Evolutionary conservation across 2,329 filamentous ascomycete species (phyloP).

Genomic region (Phaeoacremonium minimum): DNA sequence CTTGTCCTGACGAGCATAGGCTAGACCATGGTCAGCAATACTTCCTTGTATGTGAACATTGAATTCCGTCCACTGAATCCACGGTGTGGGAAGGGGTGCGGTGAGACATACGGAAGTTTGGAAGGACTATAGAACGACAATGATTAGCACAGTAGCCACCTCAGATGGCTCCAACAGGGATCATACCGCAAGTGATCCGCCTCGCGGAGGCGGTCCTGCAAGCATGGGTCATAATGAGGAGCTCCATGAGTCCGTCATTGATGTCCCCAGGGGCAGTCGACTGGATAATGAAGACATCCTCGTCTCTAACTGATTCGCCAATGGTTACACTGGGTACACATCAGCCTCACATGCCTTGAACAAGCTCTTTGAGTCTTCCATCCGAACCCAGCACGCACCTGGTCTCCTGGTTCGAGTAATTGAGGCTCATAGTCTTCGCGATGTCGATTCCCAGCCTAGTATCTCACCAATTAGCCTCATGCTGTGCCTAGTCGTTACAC

Average conservation of each 20-base stretch:
- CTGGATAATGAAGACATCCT: slow-evolving; percentile 97
- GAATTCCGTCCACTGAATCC: too few relatives aligned
- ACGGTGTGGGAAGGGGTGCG: too few relatives aligned
- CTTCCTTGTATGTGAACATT: too few relatives aligned
- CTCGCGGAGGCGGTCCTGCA: slow-evolving; percentile 77
- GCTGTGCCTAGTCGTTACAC: not conserved
- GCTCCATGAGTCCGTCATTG: slow-evolving; percentile 97
- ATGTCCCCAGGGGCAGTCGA: slow-evolving; percentile 93
- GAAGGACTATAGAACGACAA: slow-evolving; percentile 87
- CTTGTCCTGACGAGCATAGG: slow-evolving; percentile 83
- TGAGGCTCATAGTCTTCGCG: slow-evolving; percentile 74
- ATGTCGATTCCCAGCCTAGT: slow-evolving; percentile 70
- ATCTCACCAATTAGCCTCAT: slow-evolving; percentile 3
- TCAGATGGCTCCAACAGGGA: too few relatives aligned
- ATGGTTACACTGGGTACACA: slow-evolving; percentile 94
- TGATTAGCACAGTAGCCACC: too few relatives aligned
- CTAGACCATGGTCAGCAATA: too few relatives aligned
- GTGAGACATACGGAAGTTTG: too few relatives aligned
- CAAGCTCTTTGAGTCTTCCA: too few relatives aligned
- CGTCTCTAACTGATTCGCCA: slow-evolving; percentile 91
- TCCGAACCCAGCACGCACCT: too few relatives aligned
- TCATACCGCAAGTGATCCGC: too few relatives aligned
- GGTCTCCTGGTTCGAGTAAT: slow-evolving; percentile 84
- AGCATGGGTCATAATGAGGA: slow-evolving; percentile 96
- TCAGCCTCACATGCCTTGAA: too few relatives aligned